Evolutionary conservation across 148 eudicot genomes (phyloP), one percentile per base, ranked within the genome.

Genomic region (Silene uniflora): DNA sequence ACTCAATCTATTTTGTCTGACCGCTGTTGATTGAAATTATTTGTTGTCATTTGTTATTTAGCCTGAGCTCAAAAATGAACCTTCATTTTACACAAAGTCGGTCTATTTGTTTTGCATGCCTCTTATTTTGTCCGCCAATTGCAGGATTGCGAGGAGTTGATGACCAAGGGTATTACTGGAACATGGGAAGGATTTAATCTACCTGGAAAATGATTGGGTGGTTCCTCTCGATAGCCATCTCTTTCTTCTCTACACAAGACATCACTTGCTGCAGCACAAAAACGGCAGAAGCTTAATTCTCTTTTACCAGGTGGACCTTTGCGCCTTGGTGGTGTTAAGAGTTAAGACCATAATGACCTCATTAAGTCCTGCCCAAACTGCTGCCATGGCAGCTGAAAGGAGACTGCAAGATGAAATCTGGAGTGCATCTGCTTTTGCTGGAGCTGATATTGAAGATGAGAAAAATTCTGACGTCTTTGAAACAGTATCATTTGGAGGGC

Each of bases 361-460:
- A 52, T 85, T 95, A 66, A 89, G 80, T 80, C 98, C 98, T 10
- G 80, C 83, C 24, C 97, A 95, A 86, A 97, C 98, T 77, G 98
- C 98, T 83, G 98, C 96, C 70, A 95, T 95, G 98, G 98, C 98
- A 75, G 97, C 98, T 19, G 97, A 92, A 81, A 89, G 98, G 88
- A 92, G 98, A 82, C 79, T 90, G 52, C 92, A 84, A 69, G 98
- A 95, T 82, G 93, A 95, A 44, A 82, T 92, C 47, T 95, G 98
- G 98, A 92, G 98, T 87, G 92, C 87, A 21, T 87, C 93, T 17
- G 84, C 79, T 74, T 83, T 77, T 42, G 69, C 19, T 23, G 69
- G 63, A n/a, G 32, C 72, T 42, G 85, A 86, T 27, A 46, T 67
- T 22, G 91, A 85, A 75, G 88, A 72, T 71, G 91, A 89, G 72